Evolutionary conservation across 2,329 filamentous ascomycete species (phyloP), one percentile per base, ranked within the genome.

Genomic region (Aspergillus neoniger): DNA sequence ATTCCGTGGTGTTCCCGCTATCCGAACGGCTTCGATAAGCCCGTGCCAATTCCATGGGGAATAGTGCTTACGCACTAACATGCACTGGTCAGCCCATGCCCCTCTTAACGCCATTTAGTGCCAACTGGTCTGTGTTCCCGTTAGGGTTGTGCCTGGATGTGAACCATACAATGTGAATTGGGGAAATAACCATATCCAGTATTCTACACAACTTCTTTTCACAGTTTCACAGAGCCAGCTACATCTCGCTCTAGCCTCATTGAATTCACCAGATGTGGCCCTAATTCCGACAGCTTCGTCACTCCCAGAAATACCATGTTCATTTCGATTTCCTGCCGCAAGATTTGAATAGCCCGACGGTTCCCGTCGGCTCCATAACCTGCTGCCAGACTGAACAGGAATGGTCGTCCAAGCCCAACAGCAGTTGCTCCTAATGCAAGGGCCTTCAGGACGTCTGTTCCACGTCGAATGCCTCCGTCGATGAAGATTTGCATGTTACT

Each of bases 361-460:
- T 60, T 87, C 80, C 64, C 88, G 80, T 76, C 77, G 60, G 79
- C 79, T 1, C 87, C 88, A 66, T 89, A 90, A n/a, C 72, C 70
- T 0, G 66, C 67, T 15, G 82, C 84, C 61, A 88, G 68, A 1
- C 83, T 82, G 67, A 82, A 89, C 44, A 89, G 65, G 57, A 87
- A 84, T 0, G 85, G 85, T 17, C 88, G 76, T 0, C 88, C 88
- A 9, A 91, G 75, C 0, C 87, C 87, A 0, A 87, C 87, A 0
- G 84, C 86, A 56, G 78, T 86, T 0, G 86, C 88, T 0, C 88
- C 88, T 0, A 90, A 75, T 55, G 86, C 88, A 10, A 90, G 68
- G 0, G 86, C 86, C 71, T 90, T 90, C 65, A 91, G 80, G 3
- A 90, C 83, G 67, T 91, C 88, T 0, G 86, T 85, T 0, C 88